Conservation (phyloP, 768 basidiomycete species). For the Phylloporus sp. region DNA sequence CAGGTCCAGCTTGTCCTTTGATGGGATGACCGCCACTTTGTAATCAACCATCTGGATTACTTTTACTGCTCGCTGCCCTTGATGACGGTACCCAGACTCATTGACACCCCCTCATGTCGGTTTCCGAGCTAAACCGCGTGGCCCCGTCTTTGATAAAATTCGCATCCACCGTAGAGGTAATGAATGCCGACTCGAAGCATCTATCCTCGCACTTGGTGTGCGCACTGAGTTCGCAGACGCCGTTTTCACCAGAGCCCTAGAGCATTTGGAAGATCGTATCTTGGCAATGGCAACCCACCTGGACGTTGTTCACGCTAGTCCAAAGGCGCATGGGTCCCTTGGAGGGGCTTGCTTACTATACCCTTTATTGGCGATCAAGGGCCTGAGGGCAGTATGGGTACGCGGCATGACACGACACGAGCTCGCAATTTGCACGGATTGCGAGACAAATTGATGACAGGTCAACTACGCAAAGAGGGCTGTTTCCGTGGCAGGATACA, state of each 20-base stretch:
- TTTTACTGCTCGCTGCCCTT: neutral
- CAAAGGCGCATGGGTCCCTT: neutral
- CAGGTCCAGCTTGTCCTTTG: no score
- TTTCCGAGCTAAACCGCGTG: neutral
- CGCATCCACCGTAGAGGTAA: neutral
- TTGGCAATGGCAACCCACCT: neutral
- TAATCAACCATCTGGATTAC: neutral
- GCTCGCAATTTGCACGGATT: no score
- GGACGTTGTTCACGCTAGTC: neutral
- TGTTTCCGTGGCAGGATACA: conserved; percentile 6
- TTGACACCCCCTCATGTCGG: neutral
- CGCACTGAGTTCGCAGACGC: no score
- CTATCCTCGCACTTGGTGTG: no score
- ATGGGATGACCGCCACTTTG: neutral
- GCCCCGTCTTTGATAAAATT: neutral
- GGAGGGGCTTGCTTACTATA: neutral
- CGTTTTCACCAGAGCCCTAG: neutral
- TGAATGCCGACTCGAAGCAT: neutral
- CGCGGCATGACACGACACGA: no score
- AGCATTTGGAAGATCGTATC: neutral
- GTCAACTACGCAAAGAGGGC: conserved; percentile 28
- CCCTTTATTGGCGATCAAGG: conserved; percentile 29
- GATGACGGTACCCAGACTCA: neutral
- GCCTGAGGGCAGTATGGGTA: conserved; percentile 23
- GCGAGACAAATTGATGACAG: conserved; percentile 28